These are phyloP conservation scores for Ascochyta fabae DNA, from an alignment of 2,329 filamentous ascomycete species.

Conservation along the genomic window DNA sequence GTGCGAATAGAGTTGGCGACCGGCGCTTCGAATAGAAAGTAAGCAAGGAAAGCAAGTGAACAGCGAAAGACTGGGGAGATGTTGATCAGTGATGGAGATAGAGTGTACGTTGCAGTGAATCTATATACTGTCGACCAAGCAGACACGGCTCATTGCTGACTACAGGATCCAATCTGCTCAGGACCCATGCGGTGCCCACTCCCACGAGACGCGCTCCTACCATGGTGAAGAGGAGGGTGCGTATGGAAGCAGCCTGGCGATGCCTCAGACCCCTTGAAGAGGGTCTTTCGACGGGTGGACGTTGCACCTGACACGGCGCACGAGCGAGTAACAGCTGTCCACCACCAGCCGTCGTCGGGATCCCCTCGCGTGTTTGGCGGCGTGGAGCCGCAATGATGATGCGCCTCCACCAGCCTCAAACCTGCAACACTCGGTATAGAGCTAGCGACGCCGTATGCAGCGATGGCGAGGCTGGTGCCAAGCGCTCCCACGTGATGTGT, in stretches of 20 bases:
- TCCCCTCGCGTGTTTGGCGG: conserved; percentile 18
- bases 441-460: not conserved
- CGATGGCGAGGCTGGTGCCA: conserved; percentile 1
- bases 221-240: conserved; percentile 17
- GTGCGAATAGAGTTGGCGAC: conserved; percentile 24
- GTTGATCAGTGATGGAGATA: conserved; percentile 9
- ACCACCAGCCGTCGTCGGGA: conserved; percentile 1
- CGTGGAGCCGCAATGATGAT: conserved; percentile 19
- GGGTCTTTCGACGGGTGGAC: conserved; percentile 2
- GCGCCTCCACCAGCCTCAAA: conserved; percentile 32
- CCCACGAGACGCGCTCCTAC: conserved; percentile 30
- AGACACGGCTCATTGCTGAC: not conserved
- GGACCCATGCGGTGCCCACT: conserved; percentile 29
- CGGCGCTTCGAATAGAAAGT: conserved; percentile 39
- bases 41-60: conserved; percentile 25
- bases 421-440: conserved; percentile 11
- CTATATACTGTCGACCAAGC: conserved; percentile 25
- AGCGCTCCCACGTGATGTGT: not conserved
- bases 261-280: conserved; percentile 21
- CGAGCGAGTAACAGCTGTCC: conserved; percentile 14
- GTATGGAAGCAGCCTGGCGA: conserved; percentile 14
- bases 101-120: conserved; percentile 1
- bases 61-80: conserved; percentile 11
- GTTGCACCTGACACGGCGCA: conserved; percentile 17
- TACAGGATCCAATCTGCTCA: conserved; percentile 7